Evolutionary conservation across 2,329 filamentous ascomycete genomes (phyloP), one percentile per base, ranked within the genome.

Genomic region (Apiospora arundinis): DNA sequence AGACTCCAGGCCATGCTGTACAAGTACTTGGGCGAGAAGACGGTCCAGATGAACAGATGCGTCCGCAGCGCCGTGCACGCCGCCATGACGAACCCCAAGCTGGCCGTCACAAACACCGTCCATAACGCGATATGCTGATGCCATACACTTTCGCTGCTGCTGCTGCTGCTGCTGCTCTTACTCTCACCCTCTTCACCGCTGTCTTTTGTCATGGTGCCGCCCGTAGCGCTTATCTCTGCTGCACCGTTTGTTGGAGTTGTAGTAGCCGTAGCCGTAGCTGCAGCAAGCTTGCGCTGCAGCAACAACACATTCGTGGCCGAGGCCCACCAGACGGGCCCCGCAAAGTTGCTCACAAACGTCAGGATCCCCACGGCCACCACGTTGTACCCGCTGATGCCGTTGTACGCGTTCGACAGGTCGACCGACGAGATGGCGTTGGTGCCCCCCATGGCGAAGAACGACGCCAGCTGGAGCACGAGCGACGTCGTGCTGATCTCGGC

Each of bases 41-140:
- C 96, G 0, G 95, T 98, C 96, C 96, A 99, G 73, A 99, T 95
- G 80, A 99, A 99, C 71, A 99, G 82, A 85, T 99, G 96, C 42
- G 93, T 94, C 75, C 95, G 86, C 78, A 99, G 81, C 9, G 89
- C 86, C 67, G 93, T 95, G 81, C 96, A 99, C 21, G 95, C 95
- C 18, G 88, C 90, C 95, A 98, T 98, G 32, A 98, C 92, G 66
- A 90, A 92, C 2, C 90, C 82, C 69, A 93, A 82, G 74, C 90
- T 90, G 1, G 85, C 84, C 0, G 92, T 87, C 14, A 89, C 84
- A 80, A 96, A 97, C 14, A 92, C 81, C 0, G 95, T 97, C 77
- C 93, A 81, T 52, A 93, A 77, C 0, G 88, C 84, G 0, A 92
- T 78, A 78, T 96, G 91, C 44, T 80, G 82, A 70, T 25, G 32